Evolutionary conservation across 2,329 filamentous ascomycete species (phyloP).

Genomic region (Talaromyces piceae): DNA sequence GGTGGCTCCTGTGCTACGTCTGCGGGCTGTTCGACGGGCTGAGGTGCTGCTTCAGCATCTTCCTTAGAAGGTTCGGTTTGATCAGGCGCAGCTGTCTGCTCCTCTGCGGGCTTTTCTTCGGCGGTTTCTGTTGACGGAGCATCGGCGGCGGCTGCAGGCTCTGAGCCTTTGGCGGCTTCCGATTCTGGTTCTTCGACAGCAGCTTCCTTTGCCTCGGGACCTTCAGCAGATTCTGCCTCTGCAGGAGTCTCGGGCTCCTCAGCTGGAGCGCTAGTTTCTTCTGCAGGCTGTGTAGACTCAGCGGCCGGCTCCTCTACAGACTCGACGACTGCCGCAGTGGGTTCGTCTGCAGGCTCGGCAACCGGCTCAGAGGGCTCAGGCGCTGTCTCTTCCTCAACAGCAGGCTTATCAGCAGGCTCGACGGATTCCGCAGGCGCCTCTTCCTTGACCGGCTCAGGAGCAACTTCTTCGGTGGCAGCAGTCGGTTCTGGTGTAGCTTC

Average conservation of each 20-base stretch:
- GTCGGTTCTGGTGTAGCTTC: constrained; percentile 1
- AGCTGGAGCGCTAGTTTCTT: neutral
- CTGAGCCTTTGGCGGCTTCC: neutral
- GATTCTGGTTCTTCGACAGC: neutral
- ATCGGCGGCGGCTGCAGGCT: neutral
- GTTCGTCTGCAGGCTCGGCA: constrained; percentile 1
- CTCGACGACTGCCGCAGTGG: neutral
- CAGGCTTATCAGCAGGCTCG: neutral
- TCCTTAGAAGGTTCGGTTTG: neutral
- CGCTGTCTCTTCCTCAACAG: neutral
- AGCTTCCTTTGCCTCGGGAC: neutral
- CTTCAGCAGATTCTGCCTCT: neutral
- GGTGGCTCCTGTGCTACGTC: neutral
- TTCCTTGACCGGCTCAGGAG: neutral
- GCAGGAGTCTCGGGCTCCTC: neutral
- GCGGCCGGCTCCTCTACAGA: constrained; percentile 4
- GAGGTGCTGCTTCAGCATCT: neutral
- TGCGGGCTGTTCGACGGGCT: neutral
- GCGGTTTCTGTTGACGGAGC: neutral
- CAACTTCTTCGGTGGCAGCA: constrained; percentile 1
- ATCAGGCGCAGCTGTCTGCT: neutral
- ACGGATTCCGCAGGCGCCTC: neutral
- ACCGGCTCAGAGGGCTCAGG: neutral
- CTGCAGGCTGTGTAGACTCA: neutral
- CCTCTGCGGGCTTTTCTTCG: neutral